Base-by-base conservation (phyloP, 2,329 filamentous ascomycete species). In the Escovopsis sp. region DNA sequence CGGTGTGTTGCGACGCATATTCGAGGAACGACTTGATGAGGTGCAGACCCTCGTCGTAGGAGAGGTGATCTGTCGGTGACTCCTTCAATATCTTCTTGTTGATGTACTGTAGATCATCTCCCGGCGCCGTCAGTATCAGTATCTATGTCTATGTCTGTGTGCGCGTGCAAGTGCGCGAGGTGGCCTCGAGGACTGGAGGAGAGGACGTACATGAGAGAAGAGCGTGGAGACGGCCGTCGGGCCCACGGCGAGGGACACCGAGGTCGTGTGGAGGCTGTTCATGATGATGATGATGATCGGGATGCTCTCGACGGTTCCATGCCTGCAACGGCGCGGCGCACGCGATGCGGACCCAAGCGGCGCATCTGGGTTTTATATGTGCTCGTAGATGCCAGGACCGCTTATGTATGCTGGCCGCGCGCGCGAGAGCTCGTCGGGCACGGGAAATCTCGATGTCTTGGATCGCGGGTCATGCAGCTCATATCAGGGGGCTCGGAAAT, bases 1-100 rank as follows among this genome's bases (percentile, higher is more conserved):
- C 82, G 0, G 85, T 87, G 59, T 95, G 85, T 48, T 85, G 80
- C 1, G 89, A 87, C 4, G 87, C 82, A 60, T 87, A 91, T 36
- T 75, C 63, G 33, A 98, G 73, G 60, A 98, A 96, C 33, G 81
- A 76, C 40, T 87, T 84, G 53, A 96, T 82, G 40, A 98, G 72
- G 49, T 85, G 77, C 12, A 98, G 72, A 33, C 88, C 89, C 64
- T 95, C 85, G 57, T 96, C 85, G 64, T 98, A 98, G 42, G 87
- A 88, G 43, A 98, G 78, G 59, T 94, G 85, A 1, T 84, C 83
- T 1, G 85, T 94, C 1, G 89, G 89, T 48, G 88, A 88, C 49
- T 88, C 70, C 47, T 73, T 77, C 28, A 82, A 70, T 1, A 77
- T 73, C 55, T 82, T 83, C 49, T 84, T 80, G 55, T 94, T 82